Conservation (phyloP, 306 rosid species). For the Betula pendula region DNA sequence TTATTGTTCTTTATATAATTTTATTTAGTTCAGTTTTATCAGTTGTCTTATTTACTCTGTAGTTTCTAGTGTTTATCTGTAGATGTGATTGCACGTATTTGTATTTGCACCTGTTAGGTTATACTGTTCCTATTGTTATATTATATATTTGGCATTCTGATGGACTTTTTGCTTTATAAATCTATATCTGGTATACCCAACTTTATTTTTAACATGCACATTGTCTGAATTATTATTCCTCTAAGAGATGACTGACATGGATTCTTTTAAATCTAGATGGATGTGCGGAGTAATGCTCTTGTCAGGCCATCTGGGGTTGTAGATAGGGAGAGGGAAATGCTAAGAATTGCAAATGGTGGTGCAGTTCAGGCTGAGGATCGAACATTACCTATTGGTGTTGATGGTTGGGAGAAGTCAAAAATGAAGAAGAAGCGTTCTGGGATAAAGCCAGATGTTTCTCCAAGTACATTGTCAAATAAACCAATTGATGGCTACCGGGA, state of each 20-base stretch:
- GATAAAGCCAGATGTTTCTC: conserved; percentile 90
- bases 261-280: conserved; percentile 60
- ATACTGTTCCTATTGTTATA: background rate
- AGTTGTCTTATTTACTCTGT: background rate
- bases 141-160: background rate
- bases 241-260: conserved; percentile 33
- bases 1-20: background rate
- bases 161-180: background rate
- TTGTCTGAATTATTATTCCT: conserved; percentile 11
- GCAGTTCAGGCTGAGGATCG: conserved; percentile 82
- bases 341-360: conserved; percentile 65
- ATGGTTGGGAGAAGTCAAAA: conserved; percentile 96
- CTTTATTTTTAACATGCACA: background rate
- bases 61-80: background rate
- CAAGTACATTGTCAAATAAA: conserved; percentile 56
- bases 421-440: conserved; percentile 96
- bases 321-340: conserved; percentile 89
- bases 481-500: conserved; percentile 74
- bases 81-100: background rate
- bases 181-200: background rate
- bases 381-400: conserved; percentile 70
- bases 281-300: conserved; percentile 72
- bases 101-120: background rate
- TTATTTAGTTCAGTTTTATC: background rate
- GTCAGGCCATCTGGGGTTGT: conserved; percentile 71